Evolutionary conservation across 2,329 filamentous ascomycete genomes (phyloP), one percentile per base, ranked within the genome.

Genomic region (Claviceps africana): DNA sequence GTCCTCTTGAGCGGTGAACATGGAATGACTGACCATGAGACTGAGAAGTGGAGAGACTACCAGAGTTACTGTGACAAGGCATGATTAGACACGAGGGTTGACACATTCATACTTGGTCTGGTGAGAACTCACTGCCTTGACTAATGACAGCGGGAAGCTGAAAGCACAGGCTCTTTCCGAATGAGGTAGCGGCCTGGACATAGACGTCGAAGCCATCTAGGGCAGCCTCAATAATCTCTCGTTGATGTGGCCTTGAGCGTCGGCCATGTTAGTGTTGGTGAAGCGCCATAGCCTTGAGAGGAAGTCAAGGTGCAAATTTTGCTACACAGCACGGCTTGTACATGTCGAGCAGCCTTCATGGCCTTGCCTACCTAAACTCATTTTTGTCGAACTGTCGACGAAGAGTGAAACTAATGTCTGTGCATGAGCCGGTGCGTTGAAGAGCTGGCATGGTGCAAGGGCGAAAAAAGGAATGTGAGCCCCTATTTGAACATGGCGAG

Each of bases 81-180:
- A 25, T 30, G 31, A 47, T 53, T 57, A 62, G 57, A 31, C 19
- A 21, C 19, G 28, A 13, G 21, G 8, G 15, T 8, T 13, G 28
- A 9, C 19, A 33, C 15, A n/a, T 13, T 46, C 30, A 19, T 33
- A 3, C 17, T 44, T 28, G 30, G 21, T 48, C 33, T 47, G 31
- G 21, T 21, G 10, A 45, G 17, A n/a, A 77, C 83, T 62, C 71
- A 89, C 86, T 88, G 57, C 91, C 91, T 65, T 83, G 81, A 61
- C 91, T 85, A 53, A 95, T 83, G 33, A 96, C 82, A 25, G 90
- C 90, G 9, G 90, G 90, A 1, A 96, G 75, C 65, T 96, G 90
- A 64, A 91, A 96, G 70, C 91, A 96, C 51, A 96, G 68, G 62
- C 88, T 94, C 68, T 96, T 96, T 43, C 90, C 91, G 65, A 96